Conservation (phyloP, 306 rosid species). For the Rosa rugosa region DNA sequence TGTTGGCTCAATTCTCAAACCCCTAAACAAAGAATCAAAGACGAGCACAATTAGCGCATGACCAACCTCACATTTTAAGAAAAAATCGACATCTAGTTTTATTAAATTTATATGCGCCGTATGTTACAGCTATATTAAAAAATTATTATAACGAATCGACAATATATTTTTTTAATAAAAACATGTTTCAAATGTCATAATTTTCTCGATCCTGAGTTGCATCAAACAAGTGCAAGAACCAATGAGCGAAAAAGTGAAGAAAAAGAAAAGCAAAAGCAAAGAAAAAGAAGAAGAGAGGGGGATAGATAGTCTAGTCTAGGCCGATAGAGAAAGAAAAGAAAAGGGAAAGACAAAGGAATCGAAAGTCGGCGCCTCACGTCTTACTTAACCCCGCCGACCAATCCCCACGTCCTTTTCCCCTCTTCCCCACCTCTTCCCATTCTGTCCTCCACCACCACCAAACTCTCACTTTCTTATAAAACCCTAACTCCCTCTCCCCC, state of each 20-base stretch:
- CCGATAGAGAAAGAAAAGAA: neutral
- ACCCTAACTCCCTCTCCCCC: neutral
- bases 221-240: neutral
- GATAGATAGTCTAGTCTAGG: neutral
- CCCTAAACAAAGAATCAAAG: too few relatives aligned
- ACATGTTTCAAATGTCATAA: neutral
- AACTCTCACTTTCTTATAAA: neutral
- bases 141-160: neutral
- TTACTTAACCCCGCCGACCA: conserved; percentile 66
- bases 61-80: too few relatives aligned
- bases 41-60: too few relatives aligned
- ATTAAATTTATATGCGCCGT: too few relatives aligned
- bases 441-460: conserved; percentile 3
- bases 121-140: too few relatives aligned
- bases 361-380: conserved; percentile 73
- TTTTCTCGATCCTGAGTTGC: neutral
- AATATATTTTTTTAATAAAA: too few relatives aligned
- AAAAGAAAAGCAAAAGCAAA: neutral
- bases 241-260: neutral
- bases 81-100: too few relatives aligned
- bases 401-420: conserved; percentile 49
- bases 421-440: conserved; percentile 1
- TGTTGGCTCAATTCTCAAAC: too few relatives aligned
- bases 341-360: conserved; percentile 33
- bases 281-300: neutral